Evolutionary conservation across 345 rosid species (phyloP), one percentile per base, ranked within the genome.

Genomic region (Rhodomyrtus tomentosa): DNA sequence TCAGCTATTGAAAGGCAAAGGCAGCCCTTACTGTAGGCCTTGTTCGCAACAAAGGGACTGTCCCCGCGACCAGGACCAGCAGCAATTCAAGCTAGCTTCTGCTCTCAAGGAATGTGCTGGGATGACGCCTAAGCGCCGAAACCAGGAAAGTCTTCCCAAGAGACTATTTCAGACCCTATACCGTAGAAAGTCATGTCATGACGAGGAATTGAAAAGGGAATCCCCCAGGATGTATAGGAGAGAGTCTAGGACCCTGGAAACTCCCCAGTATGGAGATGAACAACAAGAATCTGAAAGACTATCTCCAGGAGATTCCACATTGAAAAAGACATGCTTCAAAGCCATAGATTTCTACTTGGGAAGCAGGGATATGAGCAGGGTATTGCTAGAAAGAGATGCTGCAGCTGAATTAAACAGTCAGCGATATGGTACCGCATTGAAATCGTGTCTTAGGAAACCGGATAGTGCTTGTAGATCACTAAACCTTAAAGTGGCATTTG

Each of bases 361-460:
- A 38, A 59, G 79, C 79, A 18, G 45, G 79, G 20, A 68, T 18
- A 36, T 68, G 76, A 82, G 82, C 25, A 55, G 2, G 51, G 49
- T 59, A 81, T 74, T 50, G 32, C 48, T 32, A 53, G 52, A 59
- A 48, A 80, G 88, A 38, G 82, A 68, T 38, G 83, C 45, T 15
- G 21, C 62, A 42, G 82, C 38, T 36, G 45, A 68, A 68, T 36
- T 10, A 36, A 68, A 32, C 79, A 36, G 79, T 11, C 79, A 68
- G 79, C 36, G 20, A 36, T 18, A 18, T 45, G 5, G 14, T 9
- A 51, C 50, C 16, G 54, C 5, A 25, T 83, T 85, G 54, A 90
- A 88, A 85, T 84, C 92, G 54, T 91, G 92, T 87, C 79, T 89
- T 48, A 88, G 89, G 86, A 88, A 91, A 86, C 22, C 50, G 20